Evolutionary conservation across 2,329 filamentous ascomycete species (phyloP), one percentile per base, ranked within the genome.

Genomic region (Meredithiella fracta): DNA sequence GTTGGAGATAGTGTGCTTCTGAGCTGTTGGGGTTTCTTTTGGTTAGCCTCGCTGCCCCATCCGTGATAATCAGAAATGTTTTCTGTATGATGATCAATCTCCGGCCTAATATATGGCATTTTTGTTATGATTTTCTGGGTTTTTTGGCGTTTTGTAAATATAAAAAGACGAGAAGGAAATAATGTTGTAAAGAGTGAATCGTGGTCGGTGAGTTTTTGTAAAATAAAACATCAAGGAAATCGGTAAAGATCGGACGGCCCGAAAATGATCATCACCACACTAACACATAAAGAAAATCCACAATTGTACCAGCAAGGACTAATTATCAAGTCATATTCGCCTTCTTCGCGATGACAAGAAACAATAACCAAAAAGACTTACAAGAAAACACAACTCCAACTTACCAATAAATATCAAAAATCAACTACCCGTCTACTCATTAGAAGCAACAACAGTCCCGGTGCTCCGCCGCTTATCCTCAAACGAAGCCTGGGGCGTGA

Each of bases 401-500:
- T 37, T 50, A 22, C 29, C 31, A 15, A 7, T 54, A n/a, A 20
- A 4, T 5, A 37, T 17, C 9, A 17, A 22, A n/a, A 14, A 17
- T 11, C 26, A 26, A n/a, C n/a, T n/a, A n/a, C n/a, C n/a, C 25
- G 11, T 34, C 38, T 29, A 40, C 38, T 51, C 47, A 31, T 8
- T 42, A 29, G 31, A 20, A 54, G 52, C 53, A 26, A 55, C 29
- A 2, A 55, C 54, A 23, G 53, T 22, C 6, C 47, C 55, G 25
- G 55, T 58, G 51, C 56, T 57, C 34, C 55, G 53, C 61, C 67
- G 67, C 64, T 70, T 73, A 44, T 67, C 69, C 60, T 82, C 79
- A 11, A 69, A 67, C 22, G 78, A 83, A 47, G 66, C 65, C 25
- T 76, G 72, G 22, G 78, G 73, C 20, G 75, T 74, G 50, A 90